These are phyloP conservation scores for Senecio squalidus DNA, from an alignment of 140 eudicot species.

Conservation along the genomic window DNA sequence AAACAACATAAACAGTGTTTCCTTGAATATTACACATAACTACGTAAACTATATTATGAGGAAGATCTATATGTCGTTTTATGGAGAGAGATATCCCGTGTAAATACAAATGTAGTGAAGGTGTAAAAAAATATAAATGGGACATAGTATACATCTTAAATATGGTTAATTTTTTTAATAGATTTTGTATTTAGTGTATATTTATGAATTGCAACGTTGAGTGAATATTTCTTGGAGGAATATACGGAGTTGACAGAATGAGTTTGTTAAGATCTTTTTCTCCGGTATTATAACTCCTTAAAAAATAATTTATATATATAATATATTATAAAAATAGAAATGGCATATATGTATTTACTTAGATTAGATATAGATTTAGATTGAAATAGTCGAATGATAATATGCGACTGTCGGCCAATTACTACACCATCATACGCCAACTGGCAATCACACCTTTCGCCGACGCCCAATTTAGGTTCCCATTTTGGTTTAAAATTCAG, in stretches of 20 bases:
- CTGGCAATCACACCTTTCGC: constrained; percentile 26
- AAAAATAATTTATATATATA: not conserved
- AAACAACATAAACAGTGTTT: too few species aligned
- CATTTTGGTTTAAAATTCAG: not conserved
- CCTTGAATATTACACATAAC: too few species aligned
- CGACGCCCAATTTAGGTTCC: constrained; percentile 13
- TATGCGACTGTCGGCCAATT: constrained; percentile 28
- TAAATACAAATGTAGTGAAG: too few species aligned
- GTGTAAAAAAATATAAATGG: too few species aligned
- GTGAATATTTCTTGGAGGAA: constrained; percentile 6
- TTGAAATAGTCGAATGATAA: constrained; percentile 26
- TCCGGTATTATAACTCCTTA: constrained; percentile 15
- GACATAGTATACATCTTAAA: too few species aligned
- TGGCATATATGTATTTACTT: not conserved
- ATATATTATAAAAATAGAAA: not conserved
- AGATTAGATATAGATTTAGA: not conserved
- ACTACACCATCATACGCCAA: constrained; percentile 29
- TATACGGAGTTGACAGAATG: constrained; percentile 3
- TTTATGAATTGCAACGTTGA: constrained; percentile 6
- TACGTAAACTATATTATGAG: too few species aligned
- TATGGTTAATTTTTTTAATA: too few species aligned
- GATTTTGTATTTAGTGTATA: too few species aligned
- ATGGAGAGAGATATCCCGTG: too few species aligned
- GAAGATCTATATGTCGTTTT: too few species aligned
- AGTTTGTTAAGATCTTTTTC: constrained; percentile 19